phyloP scores from a whole-genome alignment of 1,284 basidiomycete species.

The Cryptococcus jaspeensis region DNA sequence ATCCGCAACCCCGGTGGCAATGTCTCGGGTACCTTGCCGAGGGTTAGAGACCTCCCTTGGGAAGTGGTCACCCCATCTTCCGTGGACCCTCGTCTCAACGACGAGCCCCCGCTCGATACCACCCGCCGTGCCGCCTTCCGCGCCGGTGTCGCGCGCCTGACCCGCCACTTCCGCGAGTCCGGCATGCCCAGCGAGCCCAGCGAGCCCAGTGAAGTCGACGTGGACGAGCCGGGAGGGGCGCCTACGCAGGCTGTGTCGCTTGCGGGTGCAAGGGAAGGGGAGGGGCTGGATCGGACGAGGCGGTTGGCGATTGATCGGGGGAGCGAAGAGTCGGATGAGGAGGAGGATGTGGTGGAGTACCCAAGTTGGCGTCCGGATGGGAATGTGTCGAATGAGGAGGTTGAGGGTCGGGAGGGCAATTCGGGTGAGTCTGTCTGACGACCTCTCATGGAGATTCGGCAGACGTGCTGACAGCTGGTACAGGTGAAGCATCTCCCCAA shows the following conservation, averaged over 20 bases:
- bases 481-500: background rate
- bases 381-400: background rate
- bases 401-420: background rate
- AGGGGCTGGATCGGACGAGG: slow-evolving; percentile 9
- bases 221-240: slow-evolving; percentile 2
- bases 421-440: background rate
- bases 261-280: slow-evolving; percentile 6
- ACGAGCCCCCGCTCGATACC: background rate
- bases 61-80: no score
- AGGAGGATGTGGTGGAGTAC: background rate
- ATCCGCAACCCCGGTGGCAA: background rate
- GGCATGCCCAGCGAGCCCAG: no score
- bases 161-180: no score
- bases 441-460: background rate
- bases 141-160: no score
- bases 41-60: slow-evolving; percentile 1
- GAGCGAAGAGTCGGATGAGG: slow-evolving; percentile 2
- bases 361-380: slow-evolving; percentile 8
- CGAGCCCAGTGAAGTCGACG: background rate
- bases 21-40: background rate
- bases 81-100: background rate
- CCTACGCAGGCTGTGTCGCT: slow-evolving; percentile 12
- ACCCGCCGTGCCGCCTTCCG: background rate
- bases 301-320: slow-evolving; percentile 5
- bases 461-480: no score